Evolutionary conservation across 352 stramenopile genomes (phyloP).

Genomic region (Phytophthora lateralis): DNA sequence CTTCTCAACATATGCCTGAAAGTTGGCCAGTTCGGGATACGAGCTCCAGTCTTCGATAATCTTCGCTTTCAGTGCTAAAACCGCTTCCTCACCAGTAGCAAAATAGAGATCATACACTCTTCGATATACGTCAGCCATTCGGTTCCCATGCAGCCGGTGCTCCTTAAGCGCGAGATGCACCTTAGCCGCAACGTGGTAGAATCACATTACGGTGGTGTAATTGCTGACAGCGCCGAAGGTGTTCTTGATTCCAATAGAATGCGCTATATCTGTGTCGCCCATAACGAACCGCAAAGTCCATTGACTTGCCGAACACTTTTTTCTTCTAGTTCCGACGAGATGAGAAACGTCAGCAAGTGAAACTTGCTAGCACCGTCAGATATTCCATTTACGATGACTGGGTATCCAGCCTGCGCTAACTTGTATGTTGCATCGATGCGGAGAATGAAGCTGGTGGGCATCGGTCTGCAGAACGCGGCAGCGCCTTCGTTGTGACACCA

Average conservation of each 20-base stretch:
- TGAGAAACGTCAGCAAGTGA: slow-evolving; percentile 12
- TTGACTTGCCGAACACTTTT: neutral
- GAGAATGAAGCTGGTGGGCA: slow-evolving; percentile 5
- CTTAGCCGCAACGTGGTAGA: slow-evolving; percentile 10
- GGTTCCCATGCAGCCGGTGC: neutral
- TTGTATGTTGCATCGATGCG: slow-evolving; percentile 19
- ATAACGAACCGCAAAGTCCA: slow-evolving; percentile 2
- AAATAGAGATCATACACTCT: slow-evolving; percentile 11
- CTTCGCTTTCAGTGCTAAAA: neutral
- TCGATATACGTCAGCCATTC: neutral
- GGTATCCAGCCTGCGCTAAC: slow-evolving; percentile 4
- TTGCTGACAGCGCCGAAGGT: too few species aligned
- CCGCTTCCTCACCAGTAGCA: neutral
- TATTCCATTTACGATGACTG: slow-evolving; percentile 5
- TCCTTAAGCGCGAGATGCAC: neutral
- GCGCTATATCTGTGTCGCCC: slow-evolving; percentile 10
- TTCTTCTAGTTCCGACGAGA: slow-evolving; percentile 12
- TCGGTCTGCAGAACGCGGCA: neutral
- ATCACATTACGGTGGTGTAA: slow-evolving; percentile 5
- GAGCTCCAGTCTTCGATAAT: neutral
- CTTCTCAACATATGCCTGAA: slow-evolving; percentile 4
- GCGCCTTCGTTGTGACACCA: neutral
- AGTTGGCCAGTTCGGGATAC: neutral
- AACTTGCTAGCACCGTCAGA: slow-evolving; percentile 1
- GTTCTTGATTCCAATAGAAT: slow-evolving; percentile 6